These are phyloP conservation scores for Dichotomocladium elegans DNA, from an alignment of 371 early-diverging fungal species.

Conservation along the genomic window DNA sequence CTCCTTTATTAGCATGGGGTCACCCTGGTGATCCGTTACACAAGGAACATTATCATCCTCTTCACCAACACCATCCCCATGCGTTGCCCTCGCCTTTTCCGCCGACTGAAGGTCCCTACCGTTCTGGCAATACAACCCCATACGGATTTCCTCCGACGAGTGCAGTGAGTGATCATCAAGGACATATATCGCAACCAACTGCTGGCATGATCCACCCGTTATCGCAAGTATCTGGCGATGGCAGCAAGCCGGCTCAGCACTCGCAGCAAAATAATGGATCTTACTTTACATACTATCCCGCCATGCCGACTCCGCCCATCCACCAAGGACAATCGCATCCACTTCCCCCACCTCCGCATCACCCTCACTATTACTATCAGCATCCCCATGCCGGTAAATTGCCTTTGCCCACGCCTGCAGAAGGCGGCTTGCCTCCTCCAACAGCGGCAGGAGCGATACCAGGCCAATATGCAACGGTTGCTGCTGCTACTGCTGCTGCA, in stretches of 20 bases:
- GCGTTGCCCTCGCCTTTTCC: too few relatives aligned
- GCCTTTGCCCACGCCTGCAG: constrained; percentile 1
- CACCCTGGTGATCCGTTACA: not conserved
- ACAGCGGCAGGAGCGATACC: constrained; percentile 1
- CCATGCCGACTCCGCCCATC: not conserved
- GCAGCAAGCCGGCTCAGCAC: too few relatives aligned
- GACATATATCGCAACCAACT: too few relatives aligned
- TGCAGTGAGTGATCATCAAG: too few relatives aligned
- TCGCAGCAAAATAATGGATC: too few relatives aligned
- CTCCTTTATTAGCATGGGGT: too few relatives aligned
- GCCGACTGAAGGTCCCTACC: too few relatives aligned
- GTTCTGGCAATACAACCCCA: too few relatives aligned
- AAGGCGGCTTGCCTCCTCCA: constrained; percentile 1
- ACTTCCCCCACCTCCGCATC: not conserved
- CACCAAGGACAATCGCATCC: not conserved
- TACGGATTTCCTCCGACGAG: too few relatives aligned
- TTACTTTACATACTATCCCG: not conserved
- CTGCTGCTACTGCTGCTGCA: constrained; percentile 1
- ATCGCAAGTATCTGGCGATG: too few relatives aligned
- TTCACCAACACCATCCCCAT: not conserved
- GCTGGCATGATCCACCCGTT: too few relatives aligned
- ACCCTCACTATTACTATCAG: constrained; percentile 12
- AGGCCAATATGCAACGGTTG: not conserved
- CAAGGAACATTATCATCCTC: not conserved
- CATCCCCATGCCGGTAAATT: constrained; percentile 2